phyloP scores from a whole-genome alignment of 176 grass and related monocot genomes.

The Sorghum bicolor region DNA sequence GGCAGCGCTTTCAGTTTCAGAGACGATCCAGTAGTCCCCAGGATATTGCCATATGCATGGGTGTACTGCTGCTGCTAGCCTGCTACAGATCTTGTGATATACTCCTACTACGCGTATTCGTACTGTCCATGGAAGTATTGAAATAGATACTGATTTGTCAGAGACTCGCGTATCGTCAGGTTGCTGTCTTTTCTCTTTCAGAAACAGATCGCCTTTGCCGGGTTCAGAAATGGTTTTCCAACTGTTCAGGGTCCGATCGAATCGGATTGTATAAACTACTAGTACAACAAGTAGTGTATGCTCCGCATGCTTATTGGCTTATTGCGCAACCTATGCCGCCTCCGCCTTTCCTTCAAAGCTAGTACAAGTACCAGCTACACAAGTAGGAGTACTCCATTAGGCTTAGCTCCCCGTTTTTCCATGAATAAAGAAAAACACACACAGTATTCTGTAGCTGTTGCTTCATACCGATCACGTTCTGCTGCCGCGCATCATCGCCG shows the following conservation, averaged over 20 bases:
- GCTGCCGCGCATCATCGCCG: slow-evolving; percentile 22
- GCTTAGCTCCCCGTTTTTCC: background rate
- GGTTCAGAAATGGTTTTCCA: background rate
- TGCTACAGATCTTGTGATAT: background rate
- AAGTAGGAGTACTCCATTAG: background rate
- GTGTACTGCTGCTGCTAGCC: background rate
- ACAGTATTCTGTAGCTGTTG: background rate
- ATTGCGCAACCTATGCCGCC: background rate
- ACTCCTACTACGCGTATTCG: background rate
- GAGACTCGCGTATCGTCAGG: slow-evolving; percentile 7
- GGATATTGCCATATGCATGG: background rate
- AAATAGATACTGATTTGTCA: slow-evolving; percentile 7
- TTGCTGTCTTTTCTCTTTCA: background rate
- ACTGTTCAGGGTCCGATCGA: background rate
- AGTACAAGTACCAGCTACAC: background rate
- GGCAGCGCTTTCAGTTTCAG: too few species aligned
- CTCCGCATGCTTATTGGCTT: slow-evolving; percentile 25
- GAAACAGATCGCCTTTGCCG: slow-evolving; percentile 27
- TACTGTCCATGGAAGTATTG: slow-evolving; percentile 6
- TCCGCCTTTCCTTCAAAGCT: slow-evolving; percentile 26
- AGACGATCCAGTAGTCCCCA: background rate
- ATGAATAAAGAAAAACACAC: background rate
- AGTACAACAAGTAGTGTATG: background rate
- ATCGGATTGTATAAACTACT: background rate
- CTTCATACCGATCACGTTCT: background rate